Conservation (phyloP, 1,284 basidiomycete genomes). For the Bondarzewia mesenterica region DNA sequence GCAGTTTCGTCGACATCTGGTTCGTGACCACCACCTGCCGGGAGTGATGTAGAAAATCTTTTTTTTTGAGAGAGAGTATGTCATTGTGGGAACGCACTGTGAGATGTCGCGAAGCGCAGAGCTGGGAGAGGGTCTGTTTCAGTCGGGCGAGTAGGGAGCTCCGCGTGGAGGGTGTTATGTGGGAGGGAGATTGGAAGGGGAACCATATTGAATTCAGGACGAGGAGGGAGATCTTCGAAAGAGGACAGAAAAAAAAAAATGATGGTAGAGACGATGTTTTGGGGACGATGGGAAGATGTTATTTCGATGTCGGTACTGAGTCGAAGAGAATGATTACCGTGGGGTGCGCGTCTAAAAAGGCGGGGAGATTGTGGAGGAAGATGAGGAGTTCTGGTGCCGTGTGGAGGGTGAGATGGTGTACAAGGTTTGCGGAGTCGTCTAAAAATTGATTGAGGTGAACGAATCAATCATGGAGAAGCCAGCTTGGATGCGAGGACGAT, state of each 20-base stretch:
- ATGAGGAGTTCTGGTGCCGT: constrained; percentile 48
- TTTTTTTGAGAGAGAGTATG: no score
- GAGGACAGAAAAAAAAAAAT: no score
- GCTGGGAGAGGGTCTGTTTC: constrained; percentile 42
- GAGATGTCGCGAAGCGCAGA: constrained; percentile 39
- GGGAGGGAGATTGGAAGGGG: constrained; percentile 44
- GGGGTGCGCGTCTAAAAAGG: constrained; percentile 34
- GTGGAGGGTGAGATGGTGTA: constrained; percentile 38
- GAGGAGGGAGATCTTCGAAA: constrained; percentile 43
- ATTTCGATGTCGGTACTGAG: constrained; percentile 7
- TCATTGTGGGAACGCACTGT: constrained; percentile 30
- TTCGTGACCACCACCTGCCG: constrained; percentile 54
- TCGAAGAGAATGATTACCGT: constrained; percentile 28
- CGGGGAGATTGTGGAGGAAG: constrained; percentile 47
- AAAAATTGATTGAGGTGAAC: neutral
- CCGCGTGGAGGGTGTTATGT: constrained; percentile 29
- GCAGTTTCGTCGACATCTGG: constrained; percentile 60
- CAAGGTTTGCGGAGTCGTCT: constrained; percentile 17
- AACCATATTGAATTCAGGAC: constrained; percentile 61
- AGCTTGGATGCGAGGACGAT: neutral
- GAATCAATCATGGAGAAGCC: neutral
- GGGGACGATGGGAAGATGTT: no score
- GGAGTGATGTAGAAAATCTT: neutral
- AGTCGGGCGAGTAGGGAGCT: constrained; percentile 40
- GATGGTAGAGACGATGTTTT: no score